A percentile compares a stretch with the other conserved stretches of the same genome.
These are phyloP conservation scores for Pseudocercospora musae DNA, from an alignment of 2,329 filamentous ascomycete species.

Conservation along the genomic window DNA sequence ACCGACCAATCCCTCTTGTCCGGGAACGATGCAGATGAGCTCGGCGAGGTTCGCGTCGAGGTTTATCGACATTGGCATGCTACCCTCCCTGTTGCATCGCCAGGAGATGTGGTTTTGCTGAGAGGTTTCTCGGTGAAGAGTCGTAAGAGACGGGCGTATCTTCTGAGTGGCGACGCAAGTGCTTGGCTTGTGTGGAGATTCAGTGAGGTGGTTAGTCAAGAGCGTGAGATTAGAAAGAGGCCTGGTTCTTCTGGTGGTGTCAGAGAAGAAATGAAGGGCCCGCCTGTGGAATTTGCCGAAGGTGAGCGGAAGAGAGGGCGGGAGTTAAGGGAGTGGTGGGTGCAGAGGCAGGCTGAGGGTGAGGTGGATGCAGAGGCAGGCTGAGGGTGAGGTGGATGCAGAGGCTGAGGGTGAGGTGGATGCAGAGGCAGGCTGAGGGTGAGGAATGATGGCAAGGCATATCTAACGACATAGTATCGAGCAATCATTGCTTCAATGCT, in stretches of 20 bases:
- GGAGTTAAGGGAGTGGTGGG: constrained; percentile 43
- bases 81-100: constrained; percentile 40
- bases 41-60: constrained; percentile 33
- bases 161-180: constrained; percentile 44
- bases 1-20: constrained; percentile 36
- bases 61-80: constrained; percentile 44
- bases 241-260: constrained; percentile 14
- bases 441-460: no score
- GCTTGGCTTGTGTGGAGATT: constrained; percentile 49
- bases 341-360: neutral
- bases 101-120: constrained; percentile 46
- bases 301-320: constrained; percentile 44
- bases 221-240: constrained; percentile 13
- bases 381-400: neutral
- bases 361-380: neutral
- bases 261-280: constrained; percentile 45
- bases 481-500: no score
- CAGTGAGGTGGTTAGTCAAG: constrained; percentile 27
- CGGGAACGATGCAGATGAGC: neutral
- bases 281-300: constrained; percentile 45
- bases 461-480: no score
- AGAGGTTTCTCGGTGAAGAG: constrained; percentile 44
- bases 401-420: neutral
- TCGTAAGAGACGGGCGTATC: constrained; percentile 34
- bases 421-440: neutral